phyloP scores from a whole-genome alignment of 2,329 filamentous ascomycete genomes.

The Cadophora sp. region DNA sequence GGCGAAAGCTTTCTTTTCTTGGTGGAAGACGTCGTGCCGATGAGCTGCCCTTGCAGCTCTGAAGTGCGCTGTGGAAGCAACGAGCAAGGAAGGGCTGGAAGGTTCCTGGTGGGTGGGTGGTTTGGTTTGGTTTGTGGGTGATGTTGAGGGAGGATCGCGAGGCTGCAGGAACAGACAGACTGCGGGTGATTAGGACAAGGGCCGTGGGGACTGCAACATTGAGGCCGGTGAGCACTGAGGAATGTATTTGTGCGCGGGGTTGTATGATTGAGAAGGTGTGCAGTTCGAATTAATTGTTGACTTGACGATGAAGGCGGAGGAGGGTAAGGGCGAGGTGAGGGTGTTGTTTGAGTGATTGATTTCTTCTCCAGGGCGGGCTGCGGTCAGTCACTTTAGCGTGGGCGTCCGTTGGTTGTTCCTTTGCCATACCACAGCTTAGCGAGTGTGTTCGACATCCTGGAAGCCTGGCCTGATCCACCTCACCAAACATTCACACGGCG shows the following conservation, averaged over 20 bases:
- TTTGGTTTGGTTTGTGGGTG: not conserved
- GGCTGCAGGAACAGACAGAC: conserved; percentile 28
- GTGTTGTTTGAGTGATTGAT: not conserved
- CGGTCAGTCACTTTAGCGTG: not conserved
- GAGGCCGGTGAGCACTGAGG: conserved; percentile 11
- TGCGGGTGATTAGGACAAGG: conserved; percentile 26
- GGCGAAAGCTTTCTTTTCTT: conserved; percentile 74
- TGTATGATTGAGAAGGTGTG: not conserved
- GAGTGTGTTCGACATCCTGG: not conserved
- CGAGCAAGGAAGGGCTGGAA: conserved; percentile 30
- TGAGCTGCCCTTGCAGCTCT: conserved; percentile 63
- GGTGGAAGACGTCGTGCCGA: conserved; percentile 74
- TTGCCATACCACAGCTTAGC: not conserved
- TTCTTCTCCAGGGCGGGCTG: not conserved
- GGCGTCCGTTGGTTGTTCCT: not conserved
- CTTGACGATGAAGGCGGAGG: not conserved
- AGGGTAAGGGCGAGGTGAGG: not conserved
- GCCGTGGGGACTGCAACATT: conserved; percentile 25
- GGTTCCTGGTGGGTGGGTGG: conserved; percentile 25
- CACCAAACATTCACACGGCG: not conserved
- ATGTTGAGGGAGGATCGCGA: conserved; percentile 6
- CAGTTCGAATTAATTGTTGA: not conserved
- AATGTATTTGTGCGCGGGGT: not conserved
- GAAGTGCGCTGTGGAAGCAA: conserved; percentile 26
- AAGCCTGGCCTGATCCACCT: not conserved